Base-by-base conservation (phyloP, 257 asterid genomes). In the Lantana camara region DNA sequence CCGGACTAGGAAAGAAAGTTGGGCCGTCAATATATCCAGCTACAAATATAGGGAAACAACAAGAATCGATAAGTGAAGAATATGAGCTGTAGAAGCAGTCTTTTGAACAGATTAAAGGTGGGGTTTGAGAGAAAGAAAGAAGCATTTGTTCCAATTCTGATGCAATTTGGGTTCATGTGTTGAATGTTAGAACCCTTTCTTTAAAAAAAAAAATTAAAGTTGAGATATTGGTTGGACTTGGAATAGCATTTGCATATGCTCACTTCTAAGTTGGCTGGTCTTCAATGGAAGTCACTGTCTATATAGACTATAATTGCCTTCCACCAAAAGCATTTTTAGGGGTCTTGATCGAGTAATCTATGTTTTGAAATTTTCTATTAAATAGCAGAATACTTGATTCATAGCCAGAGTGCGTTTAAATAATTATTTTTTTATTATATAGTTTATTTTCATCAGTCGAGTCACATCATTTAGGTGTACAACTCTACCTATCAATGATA, bases 121-220 rank as follows among this genome's bases (percentile, higher is more conserved):
- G 44, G 57, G 46, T 11, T 40, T 17, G 23, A 15, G 17, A 38
- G 50, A 60, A n/a, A 38, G 50, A 60, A n/a, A 32, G 53, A 44
- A 20, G 55, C 66, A 73, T 29, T 55, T 73, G 66, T 60, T 48
- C 29, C 17, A 61, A 40, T 60, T 54, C 57, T 11, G 14, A 60
- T 75, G 57, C 73, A 65, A 75, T 54, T 60, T 75, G 73, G 37
- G 63, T 64, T 70, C 8, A 41, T 15, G 32, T 47, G 37, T 52
- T 59, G 69, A 65, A 58, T 47, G 37, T 52, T 59, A 64, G 69
- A 58, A 74, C 67, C 32, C n/a, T n/a, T n/a, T n/a, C n/a, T n/a
- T n/a, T n/a, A n/a, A n/a, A n/a, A n/a, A n/a, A n/a, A n/a, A n/a
- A n/a, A n/a, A 30, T 16, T 44, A 52, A 63, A 63, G 60, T 49